Evolutionary conservation across 495 filamentous ascomycete species (phyloP), one percentile per base, ranked within the genome.

Genomic region (Thozetella sp.): DNA sequence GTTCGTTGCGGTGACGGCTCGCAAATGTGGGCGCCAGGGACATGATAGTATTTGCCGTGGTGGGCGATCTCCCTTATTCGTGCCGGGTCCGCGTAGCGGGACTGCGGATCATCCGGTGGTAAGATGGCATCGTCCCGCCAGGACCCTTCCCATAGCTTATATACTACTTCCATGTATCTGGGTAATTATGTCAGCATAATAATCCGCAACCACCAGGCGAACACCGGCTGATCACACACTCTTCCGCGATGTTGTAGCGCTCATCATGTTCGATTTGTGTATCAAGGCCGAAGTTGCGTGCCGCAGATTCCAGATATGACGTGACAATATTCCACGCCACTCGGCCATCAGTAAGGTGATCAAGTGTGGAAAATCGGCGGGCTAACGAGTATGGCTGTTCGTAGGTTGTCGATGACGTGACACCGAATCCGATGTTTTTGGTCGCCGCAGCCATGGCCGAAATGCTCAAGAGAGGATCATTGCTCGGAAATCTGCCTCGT

Each of bases 351-450:
- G 84, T 79, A 13, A 88, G 72, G 67, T 88, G 85, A 62, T 88
- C 86, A 1, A 87, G 68, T 0, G 85, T 88, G 0, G 81, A 84
- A 24, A 88, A 67, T 13, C 84, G 71, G n/a, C 84, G 64, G 0
- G 86, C 85, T 25, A 88, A 65, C 60, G 85, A 82, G 67, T 86
- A 88, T 4, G 86, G 86, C 65, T 82, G 80, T 65, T 88, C 86
- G 61, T 86, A 88, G 27, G 83, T 87, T 10, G 75, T 86, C 46
- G 74, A 71, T 11, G 78, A 76, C 6, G 87, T 90, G 45, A 89
- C 74, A 46, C 85, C 81, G 56, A 88, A 70, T 17, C 84, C 84
- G 2, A 88, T 64, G 37, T 74, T 81, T 58, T 86, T 64, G 37
- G 84, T 89, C 3, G 58, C 70, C n/a, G 68, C 61, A 19, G 68